Conservation (phyloP, 1,284 basidiomycete genomes). For the Pseudozyma hubeiensis region DNA sequence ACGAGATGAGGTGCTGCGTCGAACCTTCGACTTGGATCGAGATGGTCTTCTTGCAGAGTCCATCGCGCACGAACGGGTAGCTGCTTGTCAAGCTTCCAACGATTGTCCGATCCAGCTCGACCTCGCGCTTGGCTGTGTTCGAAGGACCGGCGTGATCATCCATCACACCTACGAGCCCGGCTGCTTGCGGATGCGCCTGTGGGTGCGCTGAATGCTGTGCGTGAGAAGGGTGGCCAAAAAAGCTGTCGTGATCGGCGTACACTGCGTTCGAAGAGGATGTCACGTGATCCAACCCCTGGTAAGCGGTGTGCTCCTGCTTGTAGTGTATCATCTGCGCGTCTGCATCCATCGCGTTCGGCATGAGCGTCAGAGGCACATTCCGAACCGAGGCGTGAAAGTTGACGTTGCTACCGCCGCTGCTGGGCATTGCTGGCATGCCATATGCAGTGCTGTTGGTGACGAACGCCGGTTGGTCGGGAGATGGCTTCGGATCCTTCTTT, state of each 20-base stretch:
- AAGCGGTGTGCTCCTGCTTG: slow-evolving; percentile 23
- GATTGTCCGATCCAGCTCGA: slow-evolving; percentile 54
- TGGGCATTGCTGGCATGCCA: slow-evolving; percentile 14
- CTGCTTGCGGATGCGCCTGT: slow-evolving; percentile 36
- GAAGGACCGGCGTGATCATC: slow-evolving; percentile 14
- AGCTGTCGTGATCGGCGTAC: slow-evolving; percentile 28
- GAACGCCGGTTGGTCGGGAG: slow-evolving; percentile 33
- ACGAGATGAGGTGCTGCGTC: slow-evolving; percentile 93
- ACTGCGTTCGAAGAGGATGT: slow-evolving; percentile 22
- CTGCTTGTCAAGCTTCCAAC: slow-evolving; percentile 62
- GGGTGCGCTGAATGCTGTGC: slow-evolving; percentile 5
- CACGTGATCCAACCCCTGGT: slow-evolving; percentile 15
- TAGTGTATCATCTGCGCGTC: slow-evolving; percentile 23
- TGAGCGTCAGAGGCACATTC: slow-evolving; percentile 34
- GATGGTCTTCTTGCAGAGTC: slow-evolving; percentile 78
- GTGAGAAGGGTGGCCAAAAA: slow-evolving; percentile 15
- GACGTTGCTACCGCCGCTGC: slow-evolving; percentile 6
- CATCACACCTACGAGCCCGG: slow-evolving; percentile 37
- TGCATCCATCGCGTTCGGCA: slow-evolving; percentile 27
- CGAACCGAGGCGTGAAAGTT: slow-evolving; percentile 22
- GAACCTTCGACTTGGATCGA: slow-evolving; percentile 88
- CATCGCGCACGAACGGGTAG: slow-evolving; percentile 60
- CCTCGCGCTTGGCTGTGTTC: slow-evolving; percentile 27
- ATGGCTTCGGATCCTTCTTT: slow-evolving; percentile 49
- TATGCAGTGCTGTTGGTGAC: slow-evolving; percentile 24